phyloP scores from a whole-genome alignment of 2,329 filamentous ascomycete species.

The Salinomyces thailandicus region DNA sequence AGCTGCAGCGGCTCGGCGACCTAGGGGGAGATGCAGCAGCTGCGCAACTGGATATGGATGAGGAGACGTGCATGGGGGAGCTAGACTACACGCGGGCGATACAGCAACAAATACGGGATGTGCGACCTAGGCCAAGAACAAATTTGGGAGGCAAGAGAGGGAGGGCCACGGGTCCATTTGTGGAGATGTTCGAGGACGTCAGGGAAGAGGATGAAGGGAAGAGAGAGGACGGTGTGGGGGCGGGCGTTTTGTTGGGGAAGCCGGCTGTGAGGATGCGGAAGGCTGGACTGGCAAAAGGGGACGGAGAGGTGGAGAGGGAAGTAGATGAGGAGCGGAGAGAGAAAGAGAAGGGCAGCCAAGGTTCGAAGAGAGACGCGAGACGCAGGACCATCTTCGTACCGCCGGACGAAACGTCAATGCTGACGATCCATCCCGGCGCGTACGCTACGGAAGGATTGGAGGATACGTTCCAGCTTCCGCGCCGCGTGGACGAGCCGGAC shows the following conservation, averaged over 20 bases:
- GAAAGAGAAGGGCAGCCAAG: neutral
- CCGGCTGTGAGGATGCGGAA: too few relatives aligned
- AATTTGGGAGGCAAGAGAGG: slow-evolving; percentile 13
- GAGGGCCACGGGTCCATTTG: slow-evolving; percentile 8
- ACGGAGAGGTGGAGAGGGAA: neutral
- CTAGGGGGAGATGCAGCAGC: too few relatives aligned
- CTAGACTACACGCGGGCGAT: slow-evolving; percentile 25
- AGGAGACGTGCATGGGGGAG: slow-evolving; percentile 19
- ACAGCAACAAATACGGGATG: slow-evolving; percentile 18
- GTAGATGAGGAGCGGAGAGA: neutral
- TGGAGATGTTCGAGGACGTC: slow-evolving; percentile 27
- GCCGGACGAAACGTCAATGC: slow-evolving; percentile 40
- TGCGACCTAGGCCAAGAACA: slow-evolving; percentile 17
- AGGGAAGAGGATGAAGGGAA: too few relatives aligned
- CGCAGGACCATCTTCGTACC: slow-evolving; percentile 43
- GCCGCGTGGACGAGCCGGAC: neutral
- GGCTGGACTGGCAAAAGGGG: slow-evolving; percentile 6
- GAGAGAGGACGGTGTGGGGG: neutral
- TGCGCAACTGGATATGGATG: slow-evolving; percentile 7
- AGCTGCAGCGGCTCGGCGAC: slow-evolving; percentile 10
- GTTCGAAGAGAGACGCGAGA: slow-evolving; percentile 30
- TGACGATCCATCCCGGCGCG: slow-evolving; percentile 43
- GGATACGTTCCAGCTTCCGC: slow-evolving; percentile 21
- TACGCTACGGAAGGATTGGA: slow-evolving; percentile 21
- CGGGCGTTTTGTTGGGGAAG: too few relatives aligned